These are phyloP conservation scores for Cyberlindnera veronae DNA, from an alignment of 805 yeast species.

Conservation along the genomic window DNA sequence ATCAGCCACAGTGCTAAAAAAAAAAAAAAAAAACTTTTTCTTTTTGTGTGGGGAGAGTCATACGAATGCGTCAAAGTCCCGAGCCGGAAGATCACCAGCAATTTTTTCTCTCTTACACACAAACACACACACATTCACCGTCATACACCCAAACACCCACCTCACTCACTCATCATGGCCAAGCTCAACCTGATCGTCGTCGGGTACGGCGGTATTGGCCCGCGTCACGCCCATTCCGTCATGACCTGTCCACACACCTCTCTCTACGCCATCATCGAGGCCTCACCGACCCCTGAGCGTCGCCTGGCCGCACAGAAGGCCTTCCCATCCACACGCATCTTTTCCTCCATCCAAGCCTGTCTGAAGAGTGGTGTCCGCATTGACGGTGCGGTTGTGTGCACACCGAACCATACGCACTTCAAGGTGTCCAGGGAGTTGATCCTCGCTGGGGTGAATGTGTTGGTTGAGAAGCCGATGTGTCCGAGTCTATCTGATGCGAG, in stretches of 20 bases:
- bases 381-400: conserved; percentile 22
- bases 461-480: conserved; percentile 21
- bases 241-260: conserved; percentile 13
- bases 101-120: too few species aligned
- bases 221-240: conserved; percentile 19
- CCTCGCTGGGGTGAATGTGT: conserved; percentile 10
- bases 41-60: too few species aligned
- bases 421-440: conserved; percentile 9
- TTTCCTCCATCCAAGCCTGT: conserved; percentile 10
- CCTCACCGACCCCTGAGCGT: conserved; percentile 10
- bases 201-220: conserved; percentile 22
- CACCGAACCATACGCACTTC: conserved; percentile 21
- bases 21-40: too few species aligned
- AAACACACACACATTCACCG: too few species aligned
- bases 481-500: conserved; percentile 15
- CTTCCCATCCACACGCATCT: conserved; percentile 11
- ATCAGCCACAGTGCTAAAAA: too few species aligned
- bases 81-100: too few species aligned
- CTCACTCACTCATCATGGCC: too few species aligned
- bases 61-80: too few species aligned
- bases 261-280: conserved; percentile 16
- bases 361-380: conserved; percentile 2
- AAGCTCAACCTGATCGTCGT: conserved; percentile 15
- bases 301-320: conserved; percentile 5
- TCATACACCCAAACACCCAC: too few species aligned